phyloP scores from a whole-genome alignment of 495 filamentous ascomycete genomes.

The Durotheca rogersii region DNA sequence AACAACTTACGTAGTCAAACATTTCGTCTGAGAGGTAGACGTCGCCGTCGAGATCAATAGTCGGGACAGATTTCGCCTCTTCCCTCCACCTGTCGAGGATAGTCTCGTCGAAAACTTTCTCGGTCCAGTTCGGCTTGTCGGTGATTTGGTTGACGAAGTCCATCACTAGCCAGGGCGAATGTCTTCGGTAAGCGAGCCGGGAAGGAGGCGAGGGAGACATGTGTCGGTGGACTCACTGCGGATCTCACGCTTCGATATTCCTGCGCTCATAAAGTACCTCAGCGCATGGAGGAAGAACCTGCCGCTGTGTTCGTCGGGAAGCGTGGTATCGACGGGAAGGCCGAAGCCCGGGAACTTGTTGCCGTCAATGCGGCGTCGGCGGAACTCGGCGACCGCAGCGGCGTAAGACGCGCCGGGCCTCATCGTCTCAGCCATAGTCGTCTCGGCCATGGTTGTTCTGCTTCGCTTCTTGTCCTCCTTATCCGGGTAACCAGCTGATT shows the following conservation, averaged over 20 bases:
- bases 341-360: constrained; percentile 2
- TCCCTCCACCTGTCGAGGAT: constrained; percentile 39
- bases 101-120: constrained; percentile 54
- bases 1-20: constrained; percentile 47
- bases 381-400: too few species aligned
- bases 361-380: too few species aligned
- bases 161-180: constrained; percentile 26
- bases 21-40: constrained; percentile 47
- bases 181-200: not conserved
- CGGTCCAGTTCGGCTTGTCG: constrained; percentile 53
- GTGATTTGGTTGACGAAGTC: constrained; percentile 37
- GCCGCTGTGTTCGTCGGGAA: accelerated
- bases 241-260: not conserved
- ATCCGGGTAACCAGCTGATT: too few species aligned
- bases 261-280: not conserved
- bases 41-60: constrained; percentile 21
- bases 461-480: too few species aligned
- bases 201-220: not conserved
- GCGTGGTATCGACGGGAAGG: not conserved
- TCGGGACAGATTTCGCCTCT: constrained; percentile 27
- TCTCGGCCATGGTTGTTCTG: too few species aligned
- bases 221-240: constrained; percentile 1
- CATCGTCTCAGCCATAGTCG: too few species aligned
- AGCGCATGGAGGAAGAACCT: not conserved
- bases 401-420: too few species aligned